These are phyloP conservation scores for Microbotryum lychnidis-dioicae DNA, from an alignment of 1,284 basidiomycete genomes.

Conservation along the genomic window DNA sequence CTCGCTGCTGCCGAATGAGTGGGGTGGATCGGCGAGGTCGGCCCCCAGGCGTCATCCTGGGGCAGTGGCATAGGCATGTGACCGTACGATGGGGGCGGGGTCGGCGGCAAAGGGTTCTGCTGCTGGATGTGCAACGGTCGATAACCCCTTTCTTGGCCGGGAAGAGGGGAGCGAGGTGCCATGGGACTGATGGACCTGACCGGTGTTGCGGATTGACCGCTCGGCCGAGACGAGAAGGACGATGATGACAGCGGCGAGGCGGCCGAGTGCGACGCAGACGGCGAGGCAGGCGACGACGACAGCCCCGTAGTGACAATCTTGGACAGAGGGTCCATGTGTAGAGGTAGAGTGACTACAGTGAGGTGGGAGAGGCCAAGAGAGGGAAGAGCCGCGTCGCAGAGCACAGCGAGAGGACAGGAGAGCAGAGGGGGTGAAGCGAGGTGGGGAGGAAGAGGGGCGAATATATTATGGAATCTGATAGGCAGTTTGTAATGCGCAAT, in stretches of 20 bases:
- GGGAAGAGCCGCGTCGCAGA: too few species aligned
- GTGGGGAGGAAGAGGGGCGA: too few species aligned
- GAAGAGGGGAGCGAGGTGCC: constrained; percentile 8
- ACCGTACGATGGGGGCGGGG: background rate
- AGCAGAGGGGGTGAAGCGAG: too few species aligned
- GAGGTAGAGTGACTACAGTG: background rate
- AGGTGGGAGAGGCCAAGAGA: background rate
- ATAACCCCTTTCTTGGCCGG: constrained; percentile 2
- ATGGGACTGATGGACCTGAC: background rate
- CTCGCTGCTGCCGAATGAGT: background rate
- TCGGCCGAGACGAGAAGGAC: constrained; percentile 2
- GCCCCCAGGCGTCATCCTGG: background rate
- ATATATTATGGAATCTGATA: background rate
- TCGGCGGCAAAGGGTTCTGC: constrained; percentile 1
- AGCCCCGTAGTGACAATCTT: background rate
- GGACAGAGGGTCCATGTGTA: background rate
- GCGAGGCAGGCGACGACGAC: background rate
- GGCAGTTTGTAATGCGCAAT: background rate
- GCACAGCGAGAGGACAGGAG: too few species aligned
- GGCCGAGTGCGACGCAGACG: too few species aligned
- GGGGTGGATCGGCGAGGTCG: background rate
- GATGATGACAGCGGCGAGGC: background rate
- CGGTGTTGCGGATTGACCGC: too few species aligned
- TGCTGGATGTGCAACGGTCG: background rate
- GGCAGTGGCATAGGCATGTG: background rate